Conservation (phyloP, 805 yeast genomes). For the Zygosaccharomyces siamensis region DNA sequence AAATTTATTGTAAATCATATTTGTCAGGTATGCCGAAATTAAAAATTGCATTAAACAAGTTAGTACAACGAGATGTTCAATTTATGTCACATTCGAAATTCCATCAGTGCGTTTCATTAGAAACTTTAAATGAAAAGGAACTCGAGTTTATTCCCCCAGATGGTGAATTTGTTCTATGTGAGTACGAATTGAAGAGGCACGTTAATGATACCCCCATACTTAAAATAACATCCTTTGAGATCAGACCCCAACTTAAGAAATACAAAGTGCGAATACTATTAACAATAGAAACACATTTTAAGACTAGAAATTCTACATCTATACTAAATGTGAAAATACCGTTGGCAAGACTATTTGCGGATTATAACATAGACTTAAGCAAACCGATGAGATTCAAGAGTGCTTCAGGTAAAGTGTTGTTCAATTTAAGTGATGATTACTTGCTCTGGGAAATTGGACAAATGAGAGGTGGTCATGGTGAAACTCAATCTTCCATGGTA, state of each 20-base stretch:
- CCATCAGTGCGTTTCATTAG: constrained; percentile 82
- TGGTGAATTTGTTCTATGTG: constrained; percentile 64
- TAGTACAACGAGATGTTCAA: constrained; percentile 39
- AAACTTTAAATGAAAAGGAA: constrained; percentile 42
- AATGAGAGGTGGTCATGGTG: constrained; percentile 53
- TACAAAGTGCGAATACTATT: constrained; percentile 23
- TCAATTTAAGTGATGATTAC: constrained; percentile 63
- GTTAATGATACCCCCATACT: constrained; percentile 38
- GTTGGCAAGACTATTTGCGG: constrained; percentile 31
- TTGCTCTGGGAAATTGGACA: constrained; percentile 69
- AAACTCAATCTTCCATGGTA: constrained; percentile 45
- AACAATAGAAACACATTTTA: constrained; percentile 33
- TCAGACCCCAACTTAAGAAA: constrained; percentile 27
- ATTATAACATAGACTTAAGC: constrained; percentile 40
- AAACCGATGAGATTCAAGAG: constrained; percentile 63
- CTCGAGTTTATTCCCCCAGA: constrained; percentile 87
- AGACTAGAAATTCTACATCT: constrained; percentile 35
- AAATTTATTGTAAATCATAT: constrained; percentile 65
- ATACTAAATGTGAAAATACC: constrained; percentile 32
- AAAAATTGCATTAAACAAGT: constrained; percentile 70
- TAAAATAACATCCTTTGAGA: constrained; percentile 24
- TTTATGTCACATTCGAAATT: constrained; percentile 66
- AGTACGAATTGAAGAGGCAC: constrained; percentile 35
- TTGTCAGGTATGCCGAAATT: constrained; percentile 88
- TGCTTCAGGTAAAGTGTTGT: constrained; percentile 64